These are phyloP conservation scores for Pulveroboletus ravenelii DNA, from an alignment of 768 basidiomycete genomes.

Conservation along the genomic window DNA sequence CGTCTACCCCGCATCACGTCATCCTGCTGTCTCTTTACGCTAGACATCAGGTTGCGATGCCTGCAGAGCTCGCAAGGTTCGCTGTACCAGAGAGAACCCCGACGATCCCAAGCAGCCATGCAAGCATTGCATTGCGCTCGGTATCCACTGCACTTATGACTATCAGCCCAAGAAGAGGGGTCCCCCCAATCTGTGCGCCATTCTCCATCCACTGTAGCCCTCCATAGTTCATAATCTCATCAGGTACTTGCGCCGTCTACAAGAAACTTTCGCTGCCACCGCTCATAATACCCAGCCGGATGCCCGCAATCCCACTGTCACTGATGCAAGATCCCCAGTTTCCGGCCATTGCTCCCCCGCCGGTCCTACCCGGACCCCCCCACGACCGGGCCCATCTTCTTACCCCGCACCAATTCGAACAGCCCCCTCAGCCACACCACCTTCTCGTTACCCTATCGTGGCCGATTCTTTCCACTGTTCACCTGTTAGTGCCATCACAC, in stretches of 20 bases:
- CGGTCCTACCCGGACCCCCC: constrained; percentile 45
- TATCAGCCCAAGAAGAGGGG: constrained; percentile 94
- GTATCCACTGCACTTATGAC: constrained; percentile 83
- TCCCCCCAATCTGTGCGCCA: constrained; percentile 79
- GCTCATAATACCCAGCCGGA: constrained; percentile 32
- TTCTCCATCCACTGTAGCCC: neutral
- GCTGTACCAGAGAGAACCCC: constrained; percentile 75
- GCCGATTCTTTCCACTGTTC: constrained; percentile 64
- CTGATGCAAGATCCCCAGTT: constrained; percentile 43
- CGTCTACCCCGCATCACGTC: constrained; percentile 30
- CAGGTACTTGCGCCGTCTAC: constrained; percentile 75
- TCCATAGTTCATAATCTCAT: neutral
- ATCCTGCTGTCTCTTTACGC: constrained; percentile 14
- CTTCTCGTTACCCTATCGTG: constrained; percentile 67
- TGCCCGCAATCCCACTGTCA: constrained; percentile 32
- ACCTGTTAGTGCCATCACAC: constrained; percentile 30
- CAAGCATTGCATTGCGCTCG: constrained; percentile 82
- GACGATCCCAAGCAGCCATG: constrained; percentile 75
- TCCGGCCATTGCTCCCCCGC: constrained; percentile 35
- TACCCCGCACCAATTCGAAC: constrained; percentile 48
- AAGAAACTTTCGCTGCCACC: constrained; percentile 65
- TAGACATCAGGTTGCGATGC: constrained; percentile 70
- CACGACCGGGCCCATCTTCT: constrained; percentile 21
- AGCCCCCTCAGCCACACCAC: constrained; percentile 41
- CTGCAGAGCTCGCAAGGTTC: constrained; percentile 81